Percentiles rank a stretch among this genome's conserved stretches.
Conservation (phyloP, 2,329 filamentous ascomycete genomes). For the Westerdykella aurantiaca region DNA sequence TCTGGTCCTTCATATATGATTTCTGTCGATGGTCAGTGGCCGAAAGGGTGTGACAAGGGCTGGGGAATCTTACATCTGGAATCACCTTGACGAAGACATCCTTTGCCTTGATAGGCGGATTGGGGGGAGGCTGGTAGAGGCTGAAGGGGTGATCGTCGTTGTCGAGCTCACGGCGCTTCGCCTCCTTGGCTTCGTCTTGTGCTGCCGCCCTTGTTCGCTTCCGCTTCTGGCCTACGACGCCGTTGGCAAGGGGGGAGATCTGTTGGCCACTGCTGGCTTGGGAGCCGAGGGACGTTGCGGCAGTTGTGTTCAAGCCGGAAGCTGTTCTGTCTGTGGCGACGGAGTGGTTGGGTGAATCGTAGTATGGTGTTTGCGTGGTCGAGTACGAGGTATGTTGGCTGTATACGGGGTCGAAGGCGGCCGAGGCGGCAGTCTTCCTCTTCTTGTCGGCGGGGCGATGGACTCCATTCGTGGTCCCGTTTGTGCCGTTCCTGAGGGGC, state of each 20-base stretch:
- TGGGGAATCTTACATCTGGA: conserved; percentile 48
- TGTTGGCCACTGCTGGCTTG: conserved; percentile 55
- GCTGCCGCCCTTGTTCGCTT: conserved; percentile 80
- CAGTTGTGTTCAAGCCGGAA: conserved; percentile 76
- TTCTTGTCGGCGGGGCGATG: conserved; percentile 62
- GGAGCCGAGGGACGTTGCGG: conserved; percentile 78
- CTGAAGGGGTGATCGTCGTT: conserved; percentile 62
- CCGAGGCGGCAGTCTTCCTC: conserved; percentile 60
- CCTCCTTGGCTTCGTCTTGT: conserved; percentile 69
- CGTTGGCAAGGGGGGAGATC: conserved; percentile 56
- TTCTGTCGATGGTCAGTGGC: conserved; percentile 35
- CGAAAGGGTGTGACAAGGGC: conserved; percentile 4
- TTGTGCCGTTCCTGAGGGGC: conserved; percentile 12
- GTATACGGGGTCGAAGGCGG: conserved; percentile 64
- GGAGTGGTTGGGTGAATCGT: conserved; percentile 63
- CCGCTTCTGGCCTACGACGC: conserved; percentile 74
- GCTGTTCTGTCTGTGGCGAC: conserved; percentile 78
- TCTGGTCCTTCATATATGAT: conserved; percentile 51
- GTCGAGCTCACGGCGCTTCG: conserved; percentile 62
- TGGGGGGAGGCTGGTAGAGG: conserved; percentile 79
- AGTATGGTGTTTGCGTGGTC: conserved; percentile 65
- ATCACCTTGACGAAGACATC: conserved; percentile 54
- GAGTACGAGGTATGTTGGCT: conserved; percentile 67
- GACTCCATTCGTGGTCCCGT: conserved; percentile 40
- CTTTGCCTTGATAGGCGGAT: conserved; percentile 83